Evolutionary conservation across 148 eudicot genomes (phyloP).

Genomic region (Polygonum aviculare): DNA sequence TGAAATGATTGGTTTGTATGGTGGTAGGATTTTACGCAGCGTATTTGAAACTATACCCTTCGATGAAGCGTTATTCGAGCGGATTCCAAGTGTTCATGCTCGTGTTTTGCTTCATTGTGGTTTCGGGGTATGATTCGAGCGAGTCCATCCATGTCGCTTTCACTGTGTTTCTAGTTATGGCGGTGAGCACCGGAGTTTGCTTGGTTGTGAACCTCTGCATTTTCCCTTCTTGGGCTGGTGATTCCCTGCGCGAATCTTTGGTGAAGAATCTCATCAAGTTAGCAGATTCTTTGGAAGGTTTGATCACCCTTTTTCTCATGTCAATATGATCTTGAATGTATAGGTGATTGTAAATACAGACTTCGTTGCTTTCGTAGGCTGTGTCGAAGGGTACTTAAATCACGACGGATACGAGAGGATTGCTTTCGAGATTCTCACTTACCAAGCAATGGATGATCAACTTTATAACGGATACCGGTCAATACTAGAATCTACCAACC

Average conservation of each 20-base stretch:
- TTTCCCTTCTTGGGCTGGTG: slow-evolving; percentile 17
- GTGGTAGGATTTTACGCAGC: slow-evolving; percentile 8
- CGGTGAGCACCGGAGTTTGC: slow-evolving; percentile 8
- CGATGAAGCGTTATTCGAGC: slow-evolving; percentile 10
- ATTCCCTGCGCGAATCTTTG: slow-evolving; percentile 10
- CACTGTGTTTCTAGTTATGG: slow-evolving; percentile 9
- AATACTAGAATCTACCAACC: slow-evolving; percentile 47
- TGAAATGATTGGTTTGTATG: not conserved
- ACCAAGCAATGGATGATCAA: slow-evolving; percentile 52
- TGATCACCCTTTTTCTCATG: not conserved
- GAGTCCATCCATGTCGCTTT: slow-evolving; percentile 1
- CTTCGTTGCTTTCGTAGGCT: slow-evolving; percentile 21
- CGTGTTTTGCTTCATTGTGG: slow-evolving; percentile 4
- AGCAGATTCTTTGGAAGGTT: slow-evolving; percentile 19
- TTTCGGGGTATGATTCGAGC: not conserved
- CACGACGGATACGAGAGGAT: slow-evolving; percentile 38
- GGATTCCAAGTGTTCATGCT: slow-evolving; percentile 16
- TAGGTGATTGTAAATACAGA: not conserved
- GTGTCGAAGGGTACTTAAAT: slow-evolving; percentile 43
- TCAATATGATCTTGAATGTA: not conserved
- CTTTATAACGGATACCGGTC: slow-evolving; percentile 49
- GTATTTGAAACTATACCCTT: slow-evolving; percentile 13
- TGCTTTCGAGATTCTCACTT: slow-evolving; percentile 47
- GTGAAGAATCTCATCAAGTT: slow-evolving; percentile 9
- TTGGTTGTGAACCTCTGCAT: slow-evolving; percentile 10